Evolutionary conservation across 2,329 filamentous ascomycete species (phyloP).

Genomic region (Colletotrichum cereale): DNA sequence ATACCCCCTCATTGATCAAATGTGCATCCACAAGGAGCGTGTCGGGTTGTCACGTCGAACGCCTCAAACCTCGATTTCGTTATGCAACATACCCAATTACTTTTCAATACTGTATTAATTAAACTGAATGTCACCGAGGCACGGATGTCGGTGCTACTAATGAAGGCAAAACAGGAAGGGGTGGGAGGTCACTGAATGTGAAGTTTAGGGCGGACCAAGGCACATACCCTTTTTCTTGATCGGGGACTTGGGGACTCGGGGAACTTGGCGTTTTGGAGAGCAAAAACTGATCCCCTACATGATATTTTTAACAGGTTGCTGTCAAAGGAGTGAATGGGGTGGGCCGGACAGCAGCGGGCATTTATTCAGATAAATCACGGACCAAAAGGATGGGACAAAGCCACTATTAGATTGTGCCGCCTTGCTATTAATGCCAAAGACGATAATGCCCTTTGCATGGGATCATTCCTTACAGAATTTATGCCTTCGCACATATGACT

Average conservation of each 20-base stretch:
- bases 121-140: conserved; percentile 10
- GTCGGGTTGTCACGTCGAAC: background rate
- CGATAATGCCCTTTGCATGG: conserved; percentile 3
- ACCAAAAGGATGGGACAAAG: conserved; percentile 9
- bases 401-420: conserved; percentile 9
- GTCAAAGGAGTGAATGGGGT: background rate
- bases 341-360: conserved; percentile 1
- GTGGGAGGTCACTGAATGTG: background rate
- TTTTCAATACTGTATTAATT: conserved; percentile 39
- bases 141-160: conserved; percentile 20
- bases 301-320: conserved; percentile 11
- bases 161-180: conserved; percentile 18
- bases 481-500: background rate
- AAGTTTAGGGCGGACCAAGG: conserved; percentile 3
- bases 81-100: conserved; percentile 18
- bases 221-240: conserved; percentile 7
- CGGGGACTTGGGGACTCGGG: conserved; percentile 33
- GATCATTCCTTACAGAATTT: background rate
- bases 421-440: conserved; percentile 23
- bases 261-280: conserved; percentile 39
- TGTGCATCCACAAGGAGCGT: background rate
- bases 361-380: conserved; percentile 17
- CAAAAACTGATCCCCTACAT: conserved; percentile 15
- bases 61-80: background rate
- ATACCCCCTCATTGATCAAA: too few species aligned